These are phyloP conservation scores for Trichoderma atroviride DNA, from an alignment of 2,329 filamentous ascomycete species.

Conservation along the genomic window DNA sequence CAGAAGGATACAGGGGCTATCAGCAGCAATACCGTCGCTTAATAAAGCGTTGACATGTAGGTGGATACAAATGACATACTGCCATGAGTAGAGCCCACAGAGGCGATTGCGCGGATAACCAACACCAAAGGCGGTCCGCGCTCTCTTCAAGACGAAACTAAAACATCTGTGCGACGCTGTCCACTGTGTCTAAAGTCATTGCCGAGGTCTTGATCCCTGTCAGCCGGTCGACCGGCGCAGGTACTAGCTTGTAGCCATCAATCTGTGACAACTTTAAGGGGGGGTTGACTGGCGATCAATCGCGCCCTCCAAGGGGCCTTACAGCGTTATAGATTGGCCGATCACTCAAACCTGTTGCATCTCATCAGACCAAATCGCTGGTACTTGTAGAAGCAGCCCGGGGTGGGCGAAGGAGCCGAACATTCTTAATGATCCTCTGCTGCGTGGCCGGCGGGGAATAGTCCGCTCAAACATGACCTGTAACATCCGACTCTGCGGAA, in stretches of 20 bases:
- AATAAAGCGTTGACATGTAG: neutral
- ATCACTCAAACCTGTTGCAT: neutral
- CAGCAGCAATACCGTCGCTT: neutral
- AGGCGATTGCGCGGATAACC: neutral
- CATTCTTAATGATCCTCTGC: slow-evolving; percentile 4
- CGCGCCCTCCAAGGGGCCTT: neutral
- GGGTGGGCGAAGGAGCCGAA: neutral
- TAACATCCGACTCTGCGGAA: neutral
- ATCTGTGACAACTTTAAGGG: neutral
- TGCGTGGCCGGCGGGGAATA: neutral
- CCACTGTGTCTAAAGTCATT: neutral
- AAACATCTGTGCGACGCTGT: slow-evolving; percentile 1
- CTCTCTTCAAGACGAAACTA: neutral
- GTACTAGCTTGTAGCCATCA: neutral
- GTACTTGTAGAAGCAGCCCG: neutral
- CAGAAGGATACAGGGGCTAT: neutral
- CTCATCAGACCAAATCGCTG: slow-evolving; percentile 7
- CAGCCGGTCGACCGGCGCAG: slow-evolving; percentile 13
- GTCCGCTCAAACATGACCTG: neutral
- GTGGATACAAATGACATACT: neutral
- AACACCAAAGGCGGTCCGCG: neutral
- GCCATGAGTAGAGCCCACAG: neutral
- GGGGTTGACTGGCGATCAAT: slow-evolving; percentile 5
- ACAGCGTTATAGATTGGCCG: neutral
- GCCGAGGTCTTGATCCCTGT: slow-evolving; percentile 17